Conservation (phyloP, 78 protist species). For the Creolimax fragrantissima region DNA sequence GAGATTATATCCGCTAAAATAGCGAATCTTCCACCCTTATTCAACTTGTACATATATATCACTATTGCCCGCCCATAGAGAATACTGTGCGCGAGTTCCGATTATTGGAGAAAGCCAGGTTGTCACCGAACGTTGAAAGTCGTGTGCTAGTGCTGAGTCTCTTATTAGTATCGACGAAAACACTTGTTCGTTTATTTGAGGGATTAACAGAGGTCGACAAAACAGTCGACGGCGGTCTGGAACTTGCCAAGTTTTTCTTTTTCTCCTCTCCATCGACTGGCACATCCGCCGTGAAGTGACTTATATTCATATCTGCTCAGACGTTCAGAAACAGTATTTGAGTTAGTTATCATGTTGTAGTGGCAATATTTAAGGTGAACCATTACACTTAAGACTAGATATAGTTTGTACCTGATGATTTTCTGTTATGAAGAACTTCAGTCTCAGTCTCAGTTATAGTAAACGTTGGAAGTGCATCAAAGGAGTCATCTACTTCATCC, state of each 20-base stretch:
- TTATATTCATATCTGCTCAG: too few species aligned
- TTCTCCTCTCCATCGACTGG: too few species aligned
- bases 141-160: neutral
- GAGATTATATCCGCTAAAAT: too few species aligned
- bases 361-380: too few species aligned
- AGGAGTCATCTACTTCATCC: neutral
- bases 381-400: too few species aligned
- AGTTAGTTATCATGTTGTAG: too few species aligned
- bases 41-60: too few species aligned
- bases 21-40: too few species aligned
- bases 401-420: too few species aligned
- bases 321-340: too few species aligned
- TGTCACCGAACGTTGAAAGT: neutral
- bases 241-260: neutral
- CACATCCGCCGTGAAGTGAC: too few species aligned
- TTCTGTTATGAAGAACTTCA: too few species aligned
- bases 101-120: neutral
- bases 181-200: neutral
- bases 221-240: neutral
- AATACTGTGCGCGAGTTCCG: neutral
- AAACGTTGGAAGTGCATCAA: neutral
- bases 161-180: neutral
- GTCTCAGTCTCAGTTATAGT: neutral
- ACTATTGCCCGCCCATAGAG: neutral
- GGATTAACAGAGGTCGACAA: neutral